Evolutionary conservation across 257 asterid genomes (phyloP), one percentile per base, ranked within the genome.

Genomic region (Osmanthus fragrans): DNA sequence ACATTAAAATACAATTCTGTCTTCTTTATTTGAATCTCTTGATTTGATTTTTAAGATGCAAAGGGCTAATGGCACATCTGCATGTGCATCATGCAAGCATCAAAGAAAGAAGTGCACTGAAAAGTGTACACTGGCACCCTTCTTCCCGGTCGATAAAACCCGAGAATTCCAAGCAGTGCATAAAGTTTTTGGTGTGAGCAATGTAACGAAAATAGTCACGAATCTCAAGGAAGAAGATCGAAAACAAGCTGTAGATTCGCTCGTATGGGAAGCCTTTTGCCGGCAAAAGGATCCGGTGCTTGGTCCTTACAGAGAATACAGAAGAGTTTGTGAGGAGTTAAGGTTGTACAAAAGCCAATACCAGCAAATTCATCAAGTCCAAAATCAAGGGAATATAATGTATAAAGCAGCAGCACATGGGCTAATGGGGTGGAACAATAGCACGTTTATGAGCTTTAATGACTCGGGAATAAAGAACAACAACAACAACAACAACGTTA

Each of bases 41-140:
- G 7, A 49, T 1, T 37, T 70, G 13, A 49, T 1, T 47, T 70
- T 21, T 36, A 58, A 60, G 49, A 63, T 87, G 93, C 91, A 84
- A 10, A 81, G 89, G 37, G 25, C 76, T 32, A 85, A 68, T 5
- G 70, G 73, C 54, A 67, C 84, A 32, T 76, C 92, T 68, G 97
- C 99, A 34, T 95, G 99, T 71, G 96, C 98, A 16, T 87, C 99
- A 74, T 95, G 99, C 98, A 95, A 93, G 89, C 98, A 95, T 84
- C 99, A 95, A 67, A 76, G 98, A 5, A 91, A 95, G 84, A 93
- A 89, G 82, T 93, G 98, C 87, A 86, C 90, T 3, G 91, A 90
- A 0, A 90, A 88, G 51, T 95, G 98, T 73, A 75, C 76, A 7
- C n/a, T 95, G 72, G 97, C 97, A 0, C 96, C 96, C 15, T 86